Conservation (phyloP, 805 yeast species). For the Metschnikowia chrysomelidarum region DNA sequence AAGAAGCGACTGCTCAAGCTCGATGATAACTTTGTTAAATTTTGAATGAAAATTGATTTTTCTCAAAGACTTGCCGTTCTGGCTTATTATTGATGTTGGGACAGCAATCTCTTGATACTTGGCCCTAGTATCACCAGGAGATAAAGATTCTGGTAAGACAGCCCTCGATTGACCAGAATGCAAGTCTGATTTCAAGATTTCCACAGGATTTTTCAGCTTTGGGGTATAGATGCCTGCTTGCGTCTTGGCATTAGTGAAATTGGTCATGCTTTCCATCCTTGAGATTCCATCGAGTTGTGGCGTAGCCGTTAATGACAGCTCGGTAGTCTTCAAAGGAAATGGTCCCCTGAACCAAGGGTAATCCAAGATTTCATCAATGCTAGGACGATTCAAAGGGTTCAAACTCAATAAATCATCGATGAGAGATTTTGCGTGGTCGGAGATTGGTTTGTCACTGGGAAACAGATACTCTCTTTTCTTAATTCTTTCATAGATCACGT, state of each 20-base stretch:
- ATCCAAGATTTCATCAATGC: conserved; percentile 71
- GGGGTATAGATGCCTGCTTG: conserved; percentile 60
- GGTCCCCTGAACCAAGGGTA: conserved; percentile 87
- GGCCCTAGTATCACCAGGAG: conserved; percentile 87
- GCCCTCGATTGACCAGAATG: conserved; percentile 66
- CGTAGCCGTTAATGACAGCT: conserved; percentile 56
- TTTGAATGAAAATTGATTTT: conserved; percentile 39
- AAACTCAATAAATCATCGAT: conserved; percentile 71
- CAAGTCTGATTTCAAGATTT: conserved; percentile 64
- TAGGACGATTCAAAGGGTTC: conserved; percentile 80
- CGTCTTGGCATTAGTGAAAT: conserved; percentile 64
- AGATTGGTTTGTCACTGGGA: conserved; percentile 67
- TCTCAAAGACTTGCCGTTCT: conserved; percentile 30
- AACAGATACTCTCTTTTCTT: conserved; percentile 76
- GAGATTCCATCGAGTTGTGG: conserved; percentile 61
- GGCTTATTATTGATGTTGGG: conserved; percentile 23
- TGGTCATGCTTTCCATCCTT: conserved; percentile 59
- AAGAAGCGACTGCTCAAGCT: conserved; percentile 35
- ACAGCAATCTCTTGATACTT: conserved; percentile 75
- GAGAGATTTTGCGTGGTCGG: conserved; percentile 69
- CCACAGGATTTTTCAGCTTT: conserved; percentile 59
- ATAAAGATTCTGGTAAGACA: conserved; percentile 81
- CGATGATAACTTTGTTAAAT: conserved; percentile 37
- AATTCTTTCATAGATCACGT: conserved; percentile 88
- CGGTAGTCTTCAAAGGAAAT: conserved; percentile 71